These are phyloP conservation scores for Dothistroma pini DNA, from an alignment of 2,329 filamentous ascomycete genomes.

Conservation along the genomic window DNA sequence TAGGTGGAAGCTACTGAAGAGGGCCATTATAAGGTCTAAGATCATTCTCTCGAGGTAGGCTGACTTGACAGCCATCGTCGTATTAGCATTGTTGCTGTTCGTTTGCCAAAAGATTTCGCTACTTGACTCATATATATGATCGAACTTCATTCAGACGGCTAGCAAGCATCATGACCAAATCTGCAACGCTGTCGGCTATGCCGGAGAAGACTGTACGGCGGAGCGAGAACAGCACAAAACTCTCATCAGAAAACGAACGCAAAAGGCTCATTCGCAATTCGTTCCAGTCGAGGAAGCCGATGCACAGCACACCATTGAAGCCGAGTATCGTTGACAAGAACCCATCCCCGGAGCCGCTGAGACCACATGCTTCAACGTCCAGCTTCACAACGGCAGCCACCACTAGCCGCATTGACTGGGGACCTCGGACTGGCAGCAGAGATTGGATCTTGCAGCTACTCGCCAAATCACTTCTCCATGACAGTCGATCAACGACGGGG, in stretches of 20 bases:
- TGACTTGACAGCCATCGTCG: neutral
- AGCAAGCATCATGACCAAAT: neutral
- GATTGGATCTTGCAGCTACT: neutral
- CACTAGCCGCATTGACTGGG: neutral
- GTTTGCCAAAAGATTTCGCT: neutral
- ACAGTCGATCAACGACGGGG: slow-evolving; percentile 1
- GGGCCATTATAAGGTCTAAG: neutral
- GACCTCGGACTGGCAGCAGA: neutral
- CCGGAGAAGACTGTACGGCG: slow-evolving; percentile 2
- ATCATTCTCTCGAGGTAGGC: neutral
- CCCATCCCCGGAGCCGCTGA: slow-evolving; percentile 4
- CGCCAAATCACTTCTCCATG: slow-evolving; percentile 3
- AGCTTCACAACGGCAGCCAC: slow-evolving; percentile 2
- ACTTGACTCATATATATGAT: neutral
- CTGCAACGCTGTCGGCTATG: slow-evolving; percentile 2
- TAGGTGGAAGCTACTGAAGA: neutral
- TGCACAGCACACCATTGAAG: slow-evolving; percentile 1
- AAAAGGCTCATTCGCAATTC: slow-evolving; percentile 7
- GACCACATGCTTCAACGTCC: slow-evolving; percentile 1
- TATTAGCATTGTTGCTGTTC: neutral
- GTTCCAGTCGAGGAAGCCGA: slow-evolving; percentile 4
- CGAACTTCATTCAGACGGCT: neutral
- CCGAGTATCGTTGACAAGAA: slow-evolving; percentile 1
- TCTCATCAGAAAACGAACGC: slow-evolving; percentile 1
- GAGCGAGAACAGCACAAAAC: slow-evolving; percentile 3